These are phyloP conservation scores for Malania oleifera DNA, from an alignment of 164 flowering plant species.

Conservation along the genomic window DNA sequence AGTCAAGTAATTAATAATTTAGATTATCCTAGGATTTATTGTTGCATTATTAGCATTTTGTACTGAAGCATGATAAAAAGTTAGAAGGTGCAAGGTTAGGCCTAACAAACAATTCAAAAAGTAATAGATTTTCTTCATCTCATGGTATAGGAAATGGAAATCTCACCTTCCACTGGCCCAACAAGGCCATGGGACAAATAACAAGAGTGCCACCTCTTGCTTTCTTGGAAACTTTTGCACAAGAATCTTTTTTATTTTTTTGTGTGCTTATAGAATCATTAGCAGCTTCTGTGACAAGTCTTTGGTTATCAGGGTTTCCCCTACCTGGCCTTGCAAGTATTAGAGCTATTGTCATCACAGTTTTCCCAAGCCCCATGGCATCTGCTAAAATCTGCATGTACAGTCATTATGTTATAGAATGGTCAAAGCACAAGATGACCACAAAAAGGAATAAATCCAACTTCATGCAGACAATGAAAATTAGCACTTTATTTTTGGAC, in stretches of 20 bases:
- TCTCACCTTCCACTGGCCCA: conserved; percentile 85
- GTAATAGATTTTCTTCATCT: not conserved
- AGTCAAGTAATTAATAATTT: too few relatives aligned
- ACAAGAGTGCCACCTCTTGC: conserved; percentile 68
- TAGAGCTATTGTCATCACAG: conserved; percentile 82
- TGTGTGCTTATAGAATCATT: conserved; percentile 13
- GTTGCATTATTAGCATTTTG: too few relatives aligned
- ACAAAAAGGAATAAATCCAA: not conserved
- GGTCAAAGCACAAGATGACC: too few relatives aligned
- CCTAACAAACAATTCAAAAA: not conserved
- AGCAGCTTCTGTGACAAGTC: conserved; percentile 6
- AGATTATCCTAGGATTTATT: too few relatives aligned
- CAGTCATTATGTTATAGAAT: conserved; percentile 7
- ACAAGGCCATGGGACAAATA: conserved; percentile 81
- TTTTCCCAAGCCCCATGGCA: conserved; percentile 94
- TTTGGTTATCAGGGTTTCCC: conserved; percentile 27
- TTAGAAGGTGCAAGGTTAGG: not conserved
- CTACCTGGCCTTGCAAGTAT: conserved; percentile 49
- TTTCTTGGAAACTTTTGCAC: conserved; percentile 14
- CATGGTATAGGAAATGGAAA: not conserved
- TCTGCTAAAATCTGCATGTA: conserved; percentile 65
- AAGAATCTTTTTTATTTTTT: conserved; percentile 10
- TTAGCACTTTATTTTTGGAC: not conserved
- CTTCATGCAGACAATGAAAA: too few relatives aligned
- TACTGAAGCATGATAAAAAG: too few relatives aligned